A percentile compares a stretch with the other conserved stretches of the same genome.
Conservation (phyloP, 2,329 filamentous ascomycete genomes). For the Magnaporthiopsis rhizophila region DNA sequence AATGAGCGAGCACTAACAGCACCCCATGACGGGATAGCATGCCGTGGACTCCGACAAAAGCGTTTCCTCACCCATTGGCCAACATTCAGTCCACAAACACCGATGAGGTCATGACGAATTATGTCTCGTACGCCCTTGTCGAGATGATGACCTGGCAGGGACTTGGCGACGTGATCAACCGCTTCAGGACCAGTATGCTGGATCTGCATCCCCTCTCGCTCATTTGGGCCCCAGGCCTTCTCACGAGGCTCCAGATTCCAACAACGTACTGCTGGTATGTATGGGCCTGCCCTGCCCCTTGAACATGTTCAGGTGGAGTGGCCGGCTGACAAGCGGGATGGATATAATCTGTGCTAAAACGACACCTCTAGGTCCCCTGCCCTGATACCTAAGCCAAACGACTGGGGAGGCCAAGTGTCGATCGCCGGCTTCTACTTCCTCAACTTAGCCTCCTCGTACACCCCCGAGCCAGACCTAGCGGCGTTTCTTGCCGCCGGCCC, state of each 20-base stretch:
- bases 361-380: conserved; percentile 7
- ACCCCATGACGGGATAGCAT: conserved; percentile 1
- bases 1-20: background rate
- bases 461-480: conserved; percentile 55
- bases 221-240: conserved; percentile 65
- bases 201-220: conserved; percentile 65
- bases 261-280: conserved; percentile 66
- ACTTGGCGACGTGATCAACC: conserved; percentile 68
- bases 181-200: conserved; percentile 60
- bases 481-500: conserved; percentile 60
- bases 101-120: conserved; percentile 65
- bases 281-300: conserved; percentile 14
- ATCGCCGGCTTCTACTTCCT: conserved; percentile 74
- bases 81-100: conserved; percentile 69
- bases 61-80: conserved; percentile 70
- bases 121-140: conserved; percentile 69
- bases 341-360: too few relatives aligned
- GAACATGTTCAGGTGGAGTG: too few relatives aligned
- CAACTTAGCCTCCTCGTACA: conserved; percentile 57
- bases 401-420: conserved; percentile 65
- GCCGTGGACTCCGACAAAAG: conserved; percentile 46
- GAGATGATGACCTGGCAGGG: conserved; percentile 90
- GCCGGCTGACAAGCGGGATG: too few relatives aligned
- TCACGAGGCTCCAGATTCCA: conserved; percentile 64
- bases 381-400: conserved; percentile 60